Percentiles rank a stretch among this genome's conserved stretches.
Conservation (phyloP, 345 rosid species). For the Eucalyptus curtisii region DNA sequence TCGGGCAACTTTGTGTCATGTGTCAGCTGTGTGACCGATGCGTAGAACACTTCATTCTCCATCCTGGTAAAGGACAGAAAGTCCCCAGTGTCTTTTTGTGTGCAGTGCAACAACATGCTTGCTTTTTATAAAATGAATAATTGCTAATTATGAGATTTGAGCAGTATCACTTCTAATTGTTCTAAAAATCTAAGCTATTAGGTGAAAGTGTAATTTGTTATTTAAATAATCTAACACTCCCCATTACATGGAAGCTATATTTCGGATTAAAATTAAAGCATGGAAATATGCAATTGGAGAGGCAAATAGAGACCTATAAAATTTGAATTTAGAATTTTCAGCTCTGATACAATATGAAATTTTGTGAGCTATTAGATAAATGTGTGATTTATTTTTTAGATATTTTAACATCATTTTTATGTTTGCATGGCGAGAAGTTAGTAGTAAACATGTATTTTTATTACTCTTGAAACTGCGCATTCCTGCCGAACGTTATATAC, state of each 20-base stretch:
- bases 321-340: no score
- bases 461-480: neutral
- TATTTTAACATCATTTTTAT: neutral
- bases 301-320: accelerated
- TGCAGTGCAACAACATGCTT: neutral
- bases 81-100: neutral
- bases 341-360: no score
- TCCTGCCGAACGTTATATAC: neutral
- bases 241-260: no score
- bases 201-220: accelerated
- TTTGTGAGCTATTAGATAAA: no score
- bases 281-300: no score
- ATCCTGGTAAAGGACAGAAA: neutral
- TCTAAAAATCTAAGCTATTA: no score
- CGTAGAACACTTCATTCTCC: neutral
- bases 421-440: neutral
- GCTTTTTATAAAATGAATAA: neutral
- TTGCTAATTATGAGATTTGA: neutral
- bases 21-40: neutral
- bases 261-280: no score
- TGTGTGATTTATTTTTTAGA: no score
- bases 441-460: neutral
- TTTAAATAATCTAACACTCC: no score
- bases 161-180: accelerated
- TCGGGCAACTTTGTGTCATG: neutral